Conservation (phyloP, 352 stramenopile genomes). For the Phytophthora pini region DNA sequence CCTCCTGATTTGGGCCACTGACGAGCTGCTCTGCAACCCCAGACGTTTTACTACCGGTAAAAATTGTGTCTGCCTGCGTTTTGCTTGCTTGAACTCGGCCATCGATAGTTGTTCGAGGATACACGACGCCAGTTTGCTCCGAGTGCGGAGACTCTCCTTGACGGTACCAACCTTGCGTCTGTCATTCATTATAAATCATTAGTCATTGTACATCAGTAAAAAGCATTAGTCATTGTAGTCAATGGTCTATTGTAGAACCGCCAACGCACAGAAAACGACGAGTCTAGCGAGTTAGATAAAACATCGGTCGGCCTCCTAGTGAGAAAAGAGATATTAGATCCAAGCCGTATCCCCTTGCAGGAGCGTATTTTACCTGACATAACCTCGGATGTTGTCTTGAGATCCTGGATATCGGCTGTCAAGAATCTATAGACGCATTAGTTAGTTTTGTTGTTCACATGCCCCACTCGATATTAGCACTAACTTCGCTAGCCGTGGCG, state of each 20-base stretch:
- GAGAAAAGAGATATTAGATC: not conserved
- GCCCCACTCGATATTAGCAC: not conserved
- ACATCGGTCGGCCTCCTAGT: conserved; percentile 29
- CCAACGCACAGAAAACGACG: conserved; percentile 22
- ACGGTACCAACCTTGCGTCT: conserved; percentile 31
- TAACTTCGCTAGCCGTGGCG: conserved; percentile 41
- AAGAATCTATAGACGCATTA: conserved; percentile 17
- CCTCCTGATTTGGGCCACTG: conserved; percentile 54
- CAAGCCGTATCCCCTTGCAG: not conserved
- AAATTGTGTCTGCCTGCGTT: no score
- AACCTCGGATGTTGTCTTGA: conserved; percentile 46
- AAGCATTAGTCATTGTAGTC: not conserved
- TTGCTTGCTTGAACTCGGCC: not conserved
- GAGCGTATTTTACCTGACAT: conserved; percentile 51
- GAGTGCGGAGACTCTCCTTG: conserved; percentile 31
- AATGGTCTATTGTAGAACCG: not conserved
- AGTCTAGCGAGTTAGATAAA: conserved; percentile 28
- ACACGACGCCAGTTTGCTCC: conserved; percentile 12
- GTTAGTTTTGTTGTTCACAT: conserved; percentile 2
- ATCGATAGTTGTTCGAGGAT: conserved; percentile 11
- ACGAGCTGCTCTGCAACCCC: conserved; percentile 11
- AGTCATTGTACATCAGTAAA: conserved; percentile 2
- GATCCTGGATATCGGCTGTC: conserved; percentile 39
- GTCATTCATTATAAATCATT: conserved; percentile 1
- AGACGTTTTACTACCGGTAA: no score